A percentile compares a stretch with the other conserved stretches of the same genome.
phyloP scores from a whole-genome alignment of 2,329 filamentous ascomycete species.

The Hypoxylon sp. region DNA sequence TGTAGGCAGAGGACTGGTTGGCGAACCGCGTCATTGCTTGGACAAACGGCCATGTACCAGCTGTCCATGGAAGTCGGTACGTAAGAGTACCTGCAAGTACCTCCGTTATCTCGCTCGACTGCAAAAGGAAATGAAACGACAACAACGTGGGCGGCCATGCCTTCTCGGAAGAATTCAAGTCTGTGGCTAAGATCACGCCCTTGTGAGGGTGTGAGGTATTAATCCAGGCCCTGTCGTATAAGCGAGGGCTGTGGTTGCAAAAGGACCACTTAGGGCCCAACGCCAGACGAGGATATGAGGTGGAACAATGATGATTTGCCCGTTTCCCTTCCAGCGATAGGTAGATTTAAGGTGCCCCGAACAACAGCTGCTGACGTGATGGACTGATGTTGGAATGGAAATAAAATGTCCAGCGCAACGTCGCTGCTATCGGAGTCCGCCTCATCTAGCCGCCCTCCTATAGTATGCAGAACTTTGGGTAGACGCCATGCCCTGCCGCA shows the following conservation, averaged over 20 bases:
- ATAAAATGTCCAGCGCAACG: constrained; percentile 36
- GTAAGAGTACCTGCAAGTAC: constrained; percentile 44
- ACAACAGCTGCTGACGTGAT: constrained; percentile 38
- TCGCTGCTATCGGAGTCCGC: constrained; percentile 33
- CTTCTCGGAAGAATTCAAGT: constrained; percentile 42
- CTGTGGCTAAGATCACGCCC: constrained; percentile 47
- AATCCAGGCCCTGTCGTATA: constrained; percentile 46
- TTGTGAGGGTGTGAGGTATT: constrained; percentile 47
- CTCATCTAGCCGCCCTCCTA: constrained; percentile 36
- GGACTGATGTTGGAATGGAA: constrained; percentile 40
- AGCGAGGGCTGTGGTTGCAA: constrained; percentile 46
- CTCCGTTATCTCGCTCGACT: constrained; percentile 41
- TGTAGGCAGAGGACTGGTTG: constrained; percentile 38
- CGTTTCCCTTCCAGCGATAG: constrained; percentile 32
- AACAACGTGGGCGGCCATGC: constrained; percentile 39
- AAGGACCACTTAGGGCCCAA: constrained; percentile 43
- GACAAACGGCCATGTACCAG: constrained; percentile 33
- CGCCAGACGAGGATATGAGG: constrained; percentile 41
- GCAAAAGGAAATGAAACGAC: constrained; percentile 40
- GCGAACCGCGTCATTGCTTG: constrained; percentile 40
- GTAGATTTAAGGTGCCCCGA: constrained; percentile 35
- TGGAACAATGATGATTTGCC: constrained; percentile 42
- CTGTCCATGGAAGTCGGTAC: constrained; percentile 33
- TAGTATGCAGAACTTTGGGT: constrained; percentile 26
- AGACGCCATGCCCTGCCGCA: constrained; percentile 23